phyloP scores from a whole-genome alignment of 2,329 filamentous ascomycete genomes.

The Penicillium sp. region DNA sequence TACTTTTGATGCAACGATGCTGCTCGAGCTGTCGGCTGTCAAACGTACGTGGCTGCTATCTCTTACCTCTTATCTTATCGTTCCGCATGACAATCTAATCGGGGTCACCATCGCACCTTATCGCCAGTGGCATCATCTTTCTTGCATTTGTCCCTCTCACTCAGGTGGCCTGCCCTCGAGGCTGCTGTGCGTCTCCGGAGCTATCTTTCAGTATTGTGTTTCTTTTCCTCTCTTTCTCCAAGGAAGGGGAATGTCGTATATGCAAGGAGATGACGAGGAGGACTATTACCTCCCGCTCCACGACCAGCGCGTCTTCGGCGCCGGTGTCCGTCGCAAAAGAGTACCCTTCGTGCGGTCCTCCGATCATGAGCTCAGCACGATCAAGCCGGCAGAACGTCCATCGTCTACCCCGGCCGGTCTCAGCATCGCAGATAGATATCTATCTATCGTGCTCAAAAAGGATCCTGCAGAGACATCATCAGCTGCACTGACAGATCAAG shows the following conservation, averaged over 20 bases:
- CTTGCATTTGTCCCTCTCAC: too few species aligned
- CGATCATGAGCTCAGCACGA: conserved; percentile 27
- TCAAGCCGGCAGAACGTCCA: conserved; percentile 23
- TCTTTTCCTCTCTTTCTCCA: background rate
- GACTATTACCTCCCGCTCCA: conserved; percentile 54
- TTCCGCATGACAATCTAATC: too few species aligned
- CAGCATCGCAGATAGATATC: conserved; percentile 39
- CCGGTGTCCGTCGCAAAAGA: conserved; percentile 56
- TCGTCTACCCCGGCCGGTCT: conserved; percentile 21
- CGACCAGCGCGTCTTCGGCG: conserved; percentile 56
- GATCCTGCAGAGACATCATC: background rate
- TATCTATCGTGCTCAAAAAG: conserved; percentile 42
- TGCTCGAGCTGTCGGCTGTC: too few species aligned
- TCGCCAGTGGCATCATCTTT: too few species aligned
- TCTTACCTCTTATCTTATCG: too few species aligned
- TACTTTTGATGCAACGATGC: too few species aligned
- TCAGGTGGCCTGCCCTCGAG: too few species aligned
- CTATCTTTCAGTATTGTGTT: too few species aligned
- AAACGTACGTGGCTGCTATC: too few species aligned
- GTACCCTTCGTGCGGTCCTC: conserved; percentile 55
- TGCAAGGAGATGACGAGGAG: conserved; percentile 43
- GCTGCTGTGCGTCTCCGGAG: too few species aligned
- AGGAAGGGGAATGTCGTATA: conserved; percentile 18
- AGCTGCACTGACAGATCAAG: background rate
- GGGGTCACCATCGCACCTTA: too few species aligned